Evolutionary conservation across 2,329 filamentous ascomycete species (phyloP).

Genomic region (Colletotrichum simmondsii): DNA sequence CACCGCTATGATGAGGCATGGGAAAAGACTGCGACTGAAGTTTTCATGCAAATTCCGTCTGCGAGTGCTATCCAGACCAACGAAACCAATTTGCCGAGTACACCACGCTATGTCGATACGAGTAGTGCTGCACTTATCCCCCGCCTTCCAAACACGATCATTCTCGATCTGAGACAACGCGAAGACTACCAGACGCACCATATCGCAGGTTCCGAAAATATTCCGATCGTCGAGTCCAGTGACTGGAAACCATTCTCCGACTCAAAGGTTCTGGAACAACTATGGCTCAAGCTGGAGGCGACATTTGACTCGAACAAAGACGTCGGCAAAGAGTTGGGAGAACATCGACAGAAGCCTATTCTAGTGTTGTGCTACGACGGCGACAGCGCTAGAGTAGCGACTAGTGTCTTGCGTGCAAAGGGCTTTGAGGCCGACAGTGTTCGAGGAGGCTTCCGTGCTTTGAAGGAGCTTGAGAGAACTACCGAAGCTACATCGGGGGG

Average conservation of each 20-base stretch:
- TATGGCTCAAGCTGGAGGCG: conserved; percentile 60
- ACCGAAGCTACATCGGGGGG: not conserved
- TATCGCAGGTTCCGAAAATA: conserved; percentile 56
- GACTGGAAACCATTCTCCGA: conserved; percentile 58
- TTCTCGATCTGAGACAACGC: conserved; percentile 57
- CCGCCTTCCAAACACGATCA: conserved; percentile 41
- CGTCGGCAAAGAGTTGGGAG: conserved; percentile 34
- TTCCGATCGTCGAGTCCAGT: conserved; percentile 51
- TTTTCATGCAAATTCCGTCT: conserved; percentile 41
- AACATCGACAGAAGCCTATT: conserved; percentile 45
- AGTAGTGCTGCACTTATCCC: conserved; percentile 10
- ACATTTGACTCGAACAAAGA: conserved; percentile 44
- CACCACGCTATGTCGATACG: conserved; percentile 18
- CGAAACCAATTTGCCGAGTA: conserved; percentile 2
- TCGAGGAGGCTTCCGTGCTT: conserved; percentile 49
- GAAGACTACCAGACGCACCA: conserved; percentile 54
- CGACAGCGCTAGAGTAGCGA: conserved; percentile 63
- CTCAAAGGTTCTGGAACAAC: conserved; percentile 50
- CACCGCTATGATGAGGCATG: conserved; percentile 67
- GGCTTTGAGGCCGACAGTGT: conserved; percentile 59
- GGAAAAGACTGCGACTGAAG: conserved; percentile 56
- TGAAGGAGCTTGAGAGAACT: conserved; percentile 15
- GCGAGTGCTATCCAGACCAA: not conserved
- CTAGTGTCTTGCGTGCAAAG: conserved; percentile 63
- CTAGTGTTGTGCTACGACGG: conserved; percentile 65